Conservation (phyloP, 495 filamentous ascomycete genomes). For the Neurospora hispaniola region DNA sequence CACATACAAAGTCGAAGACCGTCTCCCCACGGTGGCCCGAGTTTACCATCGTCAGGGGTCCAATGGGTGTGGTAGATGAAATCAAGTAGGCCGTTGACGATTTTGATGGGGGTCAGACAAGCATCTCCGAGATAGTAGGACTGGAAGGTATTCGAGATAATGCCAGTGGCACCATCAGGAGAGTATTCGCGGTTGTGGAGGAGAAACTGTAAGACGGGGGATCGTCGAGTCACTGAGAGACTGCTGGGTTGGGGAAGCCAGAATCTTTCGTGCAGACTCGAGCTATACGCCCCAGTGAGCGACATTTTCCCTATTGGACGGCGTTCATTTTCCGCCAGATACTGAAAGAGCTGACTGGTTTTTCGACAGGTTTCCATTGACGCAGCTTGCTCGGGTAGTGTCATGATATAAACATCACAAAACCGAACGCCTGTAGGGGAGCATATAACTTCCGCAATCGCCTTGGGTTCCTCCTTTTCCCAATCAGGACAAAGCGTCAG, state of each 20-base stretch:
- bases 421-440: not conserved
- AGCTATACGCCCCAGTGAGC: not conserved
- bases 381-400: not conserved
- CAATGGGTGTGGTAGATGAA: not conserved
- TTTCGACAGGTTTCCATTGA: too few species aligned
- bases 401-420: not conserved
- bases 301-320: not conserved
- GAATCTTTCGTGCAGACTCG: not conserved
- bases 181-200: not conserved
- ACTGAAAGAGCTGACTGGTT: too few species aligned
- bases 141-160: not conserved
- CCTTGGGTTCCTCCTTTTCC: not conserved
- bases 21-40: too few species aligned
- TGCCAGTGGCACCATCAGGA: not conserved
- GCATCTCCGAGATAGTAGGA: not conserved
- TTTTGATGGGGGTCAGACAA: not conserved
- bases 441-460: not conserved
- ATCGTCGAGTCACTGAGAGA: not conserved
- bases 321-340: too few species aligned
- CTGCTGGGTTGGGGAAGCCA: not conserved
- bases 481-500: not conserved
- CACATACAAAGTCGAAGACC: too few species aligned
- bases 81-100: not conserved
- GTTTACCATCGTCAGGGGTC: too few species aligned
- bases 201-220: not conserved